phyloP scores from a whole-genome alignment of 169 alveolate species.

The Plasmodium berghei region DNA sequence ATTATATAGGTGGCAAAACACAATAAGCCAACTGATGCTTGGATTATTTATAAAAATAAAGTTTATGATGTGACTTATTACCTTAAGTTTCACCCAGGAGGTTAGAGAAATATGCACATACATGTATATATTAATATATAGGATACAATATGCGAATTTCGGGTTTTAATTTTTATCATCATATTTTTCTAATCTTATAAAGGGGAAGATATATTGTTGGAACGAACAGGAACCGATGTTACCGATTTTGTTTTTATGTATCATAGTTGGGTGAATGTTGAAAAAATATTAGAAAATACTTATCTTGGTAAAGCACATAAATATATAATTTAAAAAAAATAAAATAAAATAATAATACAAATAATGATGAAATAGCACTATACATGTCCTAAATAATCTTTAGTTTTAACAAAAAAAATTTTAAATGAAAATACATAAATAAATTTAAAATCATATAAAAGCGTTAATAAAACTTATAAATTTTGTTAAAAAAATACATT shows the following conservation, averaged over 20 bases:
- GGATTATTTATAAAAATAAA: constrained; percentile 83
- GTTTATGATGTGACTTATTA: constrained; percentile 87
- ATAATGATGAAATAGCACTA: too few relatives aligned
- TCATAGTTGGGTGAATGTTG: constrained; percentile 82
- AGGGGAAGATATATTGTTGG: constrained; percentile 79
- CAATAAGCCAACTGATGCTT: constrained; percentile 79
- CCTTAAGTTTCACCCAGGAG: constrained; percentile 86
- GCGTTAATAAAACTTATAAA: too few relatives aligned
- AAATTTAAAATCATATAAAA: too few relatives aligned
- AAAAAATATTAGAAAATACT: constrained; percentile 62
- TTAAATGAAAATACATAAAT: too few relatives aligned
- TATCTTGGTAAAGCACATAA: constrained; percentile 86
- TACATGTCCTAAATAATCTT: too few relatives aligned
- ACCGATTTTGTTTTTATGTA: constrained; percentile 66
- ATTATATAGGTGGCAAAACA: constrained; percentile 79
- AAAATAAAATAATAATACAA: too few relatives aligned
- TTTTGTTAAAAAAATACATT: too few relatives aligned
- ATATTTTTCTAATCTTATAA: neutral
- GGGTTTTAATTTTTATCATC: neutral
- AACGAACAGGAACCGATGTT: constrained; percentile 78
- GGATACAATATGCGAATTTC: neutral
- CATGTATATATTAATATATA: neutral
- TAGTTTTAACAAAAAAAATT: too few relatives aligned
- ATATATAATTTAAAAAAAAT: too few relatives aligned
- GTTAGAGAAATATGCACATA: constrained; percentile 50